Evolutionary conservation across 306 rosid genomes (phyloP), one percentile per base, ranked within the genome.

Genomic region (Arachis stenosperma): DNA sequence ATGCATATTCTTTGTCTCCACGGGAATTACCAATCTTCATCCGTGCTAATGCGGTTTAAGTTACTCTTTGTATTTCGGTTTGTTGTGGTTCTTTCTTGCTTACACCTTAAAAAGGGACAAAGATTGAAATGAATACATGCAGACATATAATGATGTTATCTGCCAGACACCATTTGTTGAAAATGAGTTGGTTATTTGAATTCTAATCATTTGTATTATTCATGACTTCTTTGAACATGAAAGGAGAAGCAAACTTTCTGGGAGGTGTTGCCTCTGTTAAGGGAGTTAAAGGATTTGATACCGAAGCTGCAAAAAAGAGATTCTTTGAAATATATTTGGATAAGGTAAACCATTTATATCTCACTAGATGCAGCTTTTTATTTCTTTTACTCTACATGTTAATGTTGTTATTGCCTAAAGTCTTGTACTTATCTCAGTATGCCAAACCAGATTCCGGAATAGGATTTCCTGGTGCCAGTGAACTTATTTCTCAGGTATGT

Each of bases 381-480:
- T 33, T 53, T 47, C 13, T 65, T 56, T 60, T 8, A 5, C 41
- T 66, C 22, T 44, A 61, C 57, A 52, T 52, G 57, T 2, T 2
- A 33, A 33, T 33, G 37, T 33, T 33, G 37, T 52, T 81, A 8
- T 69, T 15, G 51, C 9, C 73, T 78, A 60, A 77, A 30, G 65
- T 69, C 17, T 59, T 74, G 64, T 30, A 48, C 47, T 72, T 90
- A 69, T 70, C 79, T 60, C 79, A 93, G 98, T 94, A 89, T 84
- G 98, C 98, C 61, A 91, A 91, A 81, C 96, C 98, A 75, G 83
- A 91, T 79, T 88, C 98, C 3, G 95, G 95, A 85, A 89, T 94
- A 84, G 97, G 98, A 71, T 91, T 88, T 76, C 98, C 98, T 5
- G 97, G 97, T 79, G 97, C 97, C 59, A 85, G 89, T 70, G 98